These are phyloP conservation scores for Cytospora piceae DNA, from an alignment of 2,329 filamentous ascomycete species.

Conservation along the genomic window DNA sequence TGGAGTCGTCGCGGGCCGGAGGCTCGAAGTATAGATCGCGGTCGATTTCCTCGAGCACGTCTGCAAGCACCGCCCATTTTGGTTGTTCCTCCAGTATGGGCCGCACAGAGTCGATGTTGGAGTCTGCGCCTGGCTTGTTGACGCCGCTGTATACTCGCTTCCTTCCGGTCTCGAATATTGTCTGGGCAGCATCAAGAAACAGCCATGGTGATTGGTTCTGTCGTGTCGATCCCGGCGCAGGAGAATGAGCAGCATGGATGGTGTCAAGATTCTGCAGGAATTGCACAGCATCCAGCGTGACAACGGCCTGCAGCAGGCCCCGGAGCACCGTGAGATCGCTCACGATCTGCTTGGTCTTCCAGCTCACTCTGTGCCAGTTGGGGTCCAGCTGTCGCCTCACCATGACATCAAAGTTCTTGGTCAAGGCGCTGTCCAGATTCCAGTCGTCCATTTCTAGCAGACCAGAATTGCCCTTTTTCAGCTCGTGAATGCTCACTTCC, in stretches of 20 bases:
- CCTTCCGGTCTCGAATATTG: slow-evolving; percentile 89
- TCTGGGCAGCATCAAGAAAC: slow-evolving; percentile 92
- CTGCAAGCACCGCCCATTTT: slow-evolving; percentile 89
- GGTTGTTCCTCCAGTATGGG: slow-evolving; percentile 89
- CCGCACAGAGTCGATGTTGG: slow-evolving; percentile 63
- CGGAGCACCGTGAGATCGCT: slow-evolving; percentile 84
- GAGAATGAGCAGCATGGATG: slow-evolving; percentile 87
- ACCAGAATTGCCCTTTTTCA: slow-evolving; percentile 87
- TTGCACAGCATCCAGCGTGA: slow-evolving; percentile 86
- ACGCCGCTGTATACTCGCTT: slow-evolving; percentile 80
- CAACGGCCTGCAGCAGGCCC: slow-evolving; percentile 77
- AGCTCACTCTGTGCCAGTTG: slow-evolving; percentile 96
- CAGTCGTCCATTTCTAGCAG: slow-evolving; percentile 95
- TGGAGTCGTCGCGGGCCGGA: slow-evolving; percentile 76
- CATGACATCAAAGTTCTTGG: slow-evolving; percentile 89
- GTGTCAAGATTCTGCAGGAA: slow-evolving; percentile 95
- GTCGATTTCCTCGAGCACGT: slow-evolving; percentile 92
- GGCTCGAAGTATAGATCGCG: slow-evolving; percentile 86
- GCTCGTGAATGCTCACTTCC: slow-evolving; percentile 88
- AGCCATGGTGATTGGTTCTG: slow-evolving; percentile 95
- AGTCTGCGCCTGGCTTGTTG: slow-evolving; percentile 55
- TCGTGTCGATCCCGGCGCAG: slow-evolving; percentile 81
- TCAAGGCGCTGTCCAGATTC: slow-evolving; percentile 90
- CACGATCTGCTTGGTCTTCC: slow-evolving; percentile 93
- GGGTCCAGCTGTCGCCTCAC: slow-evolving; percentile 90